Percentiles rank a stretch among this genome's conserved stretches.
These are phyloP conservation scores for Limtongozyma cylindracea DNA, from an alignment of 805 yeast species.

Conservation along the genomic window DNA sequence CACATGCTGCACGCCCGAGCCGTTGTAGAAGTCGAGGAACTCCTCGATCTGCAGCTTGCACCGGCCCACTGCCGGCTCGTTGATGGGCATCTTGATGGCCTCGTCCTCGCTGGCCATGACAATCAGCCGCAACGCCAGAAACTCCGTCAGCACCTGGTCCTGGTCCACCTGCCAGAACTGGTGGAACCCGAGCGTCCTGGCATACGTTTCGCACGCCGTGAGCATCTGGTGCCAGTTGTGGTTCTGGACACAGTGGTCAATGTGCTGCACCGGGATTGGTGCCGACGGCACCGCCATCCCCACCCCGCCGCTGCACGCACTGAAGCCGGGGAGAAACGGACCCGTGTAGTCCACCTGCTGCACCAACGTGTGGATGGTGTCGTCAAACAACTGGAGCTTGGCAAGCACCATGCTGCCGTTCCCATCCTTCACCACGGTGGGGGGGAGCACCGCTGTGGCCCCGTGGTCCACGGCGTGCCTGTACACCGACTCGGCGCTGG, in stretches of 20 bases:
- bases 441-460: slow-evolving; percentile 12
- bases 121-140: slow-evolving; percentile 42
- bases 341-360: slow-evolving; percentile 17
- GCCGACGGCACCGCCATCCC: slow-evolving; percentile 9
- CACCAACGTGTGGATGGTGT: slow-evolving; percentile 44
- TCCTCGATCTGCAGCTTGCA: slow-evolving; percentile 64
- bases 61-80: slow-evolving; percentile 55
- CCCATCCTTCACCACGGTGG: slow-evolving; percentile 17
- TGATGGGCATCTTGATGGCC: slow-evolving; percentile 52
- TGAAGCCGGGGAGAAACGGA: slow-evolving; percentile 24
- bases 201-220: slow-evolving; percentile 30
- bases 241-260: slow-evolving; percentile 72
- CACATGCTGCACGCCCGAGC: slow-evolving; percentile 72
- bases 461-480: slow-evolving; percentile 23
- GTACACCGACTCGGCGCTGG: slow-evolving; percentile 18
- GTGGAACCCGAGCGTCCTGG: slow-evolving; percentile 43
- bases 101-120: slow-evolving; percentile 56
- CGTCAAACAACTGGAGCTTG: slow-evolving; percentile 23
- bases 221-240: slow-evolving; percentile 46
- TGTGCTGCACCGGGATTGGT: slow-evolving; percentile 7
- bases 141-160: slow-evolving; percentile 40
- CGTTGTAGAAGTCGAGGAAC: slow-evolving; percentile 45
- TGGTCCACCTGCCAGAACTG: slow-evolving; percentile 76
- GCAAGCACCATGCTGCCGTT: slow-evolving; percentile 20
- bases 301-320: slow-evolving; percentile 4